phyloP scores from a whole-genome alignment of 2,329 filamentous ascomycete genomes.

The Aspergillus costaricaensis region DNA sequence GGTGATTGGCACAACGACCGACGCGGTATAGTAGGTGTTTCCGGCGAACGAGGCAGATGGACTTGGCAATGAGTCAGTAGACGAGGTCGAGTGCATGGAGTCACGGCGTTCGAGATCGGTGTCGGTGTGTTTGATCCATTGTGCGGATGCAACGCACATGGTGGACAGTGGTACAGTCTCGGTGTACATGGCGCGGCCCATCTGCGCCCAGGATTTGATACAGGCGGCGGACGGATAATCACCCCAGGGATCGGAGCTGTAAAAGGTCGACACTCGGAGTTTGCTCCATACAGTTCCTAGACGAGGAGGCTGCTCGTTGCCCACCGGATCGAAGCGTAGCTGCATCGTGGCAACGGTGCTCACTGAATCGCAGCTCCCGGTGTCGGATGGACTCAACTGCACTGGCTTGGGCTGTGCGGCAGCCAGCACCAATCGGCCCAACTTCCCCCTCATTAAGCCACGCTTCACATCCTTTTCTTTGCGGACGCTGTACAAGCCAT shows the following conservation, averaged over 20 bases:
- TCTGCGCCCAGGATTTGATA: conserved; percentile 42
- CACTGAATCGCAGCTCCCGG: conserved; percentile 42
- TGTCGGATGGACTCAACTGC: conserved; percentile 48
- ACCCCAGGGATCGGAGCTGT: conserved; percentile 53
- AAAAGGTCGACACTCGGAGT: conserved; percentile 61
- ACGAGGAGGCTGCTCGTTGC: conserved; percentile 54
- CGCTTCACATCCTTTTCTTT: conserved; percentile 63
- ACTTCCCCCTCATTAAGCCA: conserved; percentile 59
- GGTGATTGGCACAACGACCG: conserved; percentile 64
- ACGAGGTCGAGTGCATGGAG: conserved; percentile 32
- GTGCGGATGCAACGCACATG: conserved; percentile 58
- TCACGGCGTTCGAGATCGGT: conserved; percentile 33
- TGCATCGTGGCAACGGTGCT: conserved; percentile 59
- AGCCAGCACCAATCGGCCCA: conserved; percentile 60
- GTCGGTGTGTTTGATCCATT: conserved; percentile 55
- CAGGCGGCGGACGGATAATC: conserved; percentile 50
- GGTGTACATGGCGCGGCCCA: conserved; percentile 54
- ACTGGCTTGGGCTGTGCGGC: conserved; percentile 61
- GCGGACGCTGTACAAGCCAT: conserved; percentile 53
- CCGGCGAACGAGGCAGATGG: conserved; percentile 48
- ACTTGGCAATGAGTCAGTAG: conserved; percentile 31
- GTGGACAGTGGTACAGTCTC: conserved; percentile 57
- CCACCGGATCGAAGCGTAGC: conserved; percentile 62
- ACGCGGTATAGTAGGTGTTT: conserved; percentile 60
- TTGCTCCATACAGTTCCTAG: conserved; percentile 56